phyloP scores from a whole-genome alignment of 768 basidiomycete species.

The Myochromella boudieri region DNA sequence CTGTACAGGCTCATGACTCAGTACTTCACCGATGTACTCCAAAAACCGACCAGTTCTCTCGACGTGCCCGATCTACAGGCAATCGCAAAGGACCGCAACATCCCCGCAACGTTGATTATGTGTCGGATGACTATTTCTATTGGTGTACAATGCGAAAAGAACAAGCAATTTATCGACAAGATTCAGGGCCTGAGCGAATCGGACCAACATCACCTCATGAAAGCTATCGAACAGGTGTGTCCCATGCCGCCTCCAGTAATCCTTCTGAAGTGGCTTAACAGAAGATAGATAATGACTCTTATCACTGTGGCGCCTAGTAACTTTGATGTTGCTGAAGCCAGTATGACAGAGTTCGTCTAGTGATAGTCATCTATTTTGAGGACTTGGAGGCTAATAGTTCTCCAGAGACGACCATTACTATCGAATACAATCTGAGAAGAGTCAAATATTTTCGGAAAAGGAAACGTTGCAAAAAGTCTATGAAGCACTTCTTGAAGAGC shows the following conservation, averaged over 20 bases:
- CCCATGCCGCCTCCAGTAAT: not conserved
- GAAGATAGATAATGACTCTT: conserved; percentile 70
- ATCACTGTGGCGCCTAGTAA: conserved; percentile 53
- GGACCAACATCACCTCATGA: conserved; percentile 90
- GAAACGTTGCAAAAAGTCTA: conserved; percentile 84
- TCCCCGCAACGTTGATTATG: conserved; percentile 66
- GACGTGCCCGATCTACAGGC: conserved; percentile 89
- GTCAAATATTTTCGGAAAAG: conserved; percentile 78
- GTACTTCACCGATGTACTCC: conserved; percentile 82
- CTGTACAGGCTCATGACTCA: conserved; percentile 87
- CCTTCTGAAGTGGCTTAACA: not conserved
- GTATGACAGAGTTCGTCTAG: conserved; percentile 76
- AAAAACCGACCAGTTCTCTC: conserved; percentile 72
- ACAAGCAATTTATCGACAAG: conserved; percentile 84
- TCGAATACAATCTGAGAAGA: conserved; percentile 77
- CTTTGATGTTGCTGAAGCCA: conserved; percentile 50
- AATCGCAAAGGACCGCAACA: conserved; percentile 74
- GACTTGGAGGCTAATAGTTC: conserved; percentile 11
- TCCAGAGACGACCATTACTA: conserved; percentile 90
- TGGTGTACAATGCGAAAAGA: conserved; percentile 85
- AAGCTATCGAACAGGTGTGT: conserved; percentile 86
- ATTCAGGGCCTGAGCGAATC: conserved; percentile 82
- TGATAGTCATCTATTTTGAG: not conserved
- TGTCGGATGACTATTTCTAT: conserved; percentile 84
- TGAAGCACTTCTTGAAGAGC: conserved; percentile 72